Conservation (phyloP, 2,329 filamentous ascomycete genomes). For the Pezicula neosporulosa region DNA sequence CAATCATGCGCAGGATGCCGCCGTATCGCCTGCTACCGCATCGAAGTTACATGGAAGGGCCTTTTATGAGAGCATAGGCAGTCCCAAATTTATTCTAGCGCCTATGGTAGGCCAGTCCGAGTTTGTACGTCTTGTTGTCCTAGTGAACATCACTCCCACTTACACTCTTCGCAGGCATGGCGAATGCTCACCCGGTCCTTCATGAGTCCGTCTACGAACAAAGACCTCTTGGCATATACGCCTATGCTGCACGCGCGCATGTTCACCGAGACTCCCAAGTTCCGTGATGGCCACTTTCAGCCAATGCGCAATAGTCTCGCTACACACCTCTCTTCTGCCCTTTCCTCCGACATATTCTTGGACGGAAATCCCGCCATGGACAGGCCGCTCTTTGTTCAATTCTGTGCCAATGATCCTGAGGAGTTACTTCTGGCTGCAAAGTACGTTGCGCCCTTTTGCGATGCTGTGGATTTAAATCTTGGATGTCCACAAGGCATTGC, state of each 20-base stretch:
- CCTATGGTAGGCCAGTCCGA: conserved; percentile 99
- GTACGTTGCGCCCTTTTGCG: conserved; percentile 80
- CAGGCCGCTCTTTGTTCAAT: conserved; percentile 90
- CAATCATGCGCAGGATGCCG: neutral
- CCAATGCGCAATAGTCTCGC: conserved; percentile 39
- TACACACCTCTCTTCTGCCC: conserved; percentile 31
- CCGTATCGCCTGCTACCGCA: neutral
- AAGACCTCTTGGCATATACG: conserved; percentile 78
- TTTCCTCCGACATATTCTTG: conserved; percentile 51
- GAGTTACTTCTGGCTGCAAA: conserved; percentile 75
- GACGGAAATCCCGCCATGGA: conserved; percentile 86
- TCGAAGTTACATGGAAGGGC: conserved; percentile 76
- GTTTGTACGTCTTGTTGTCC: conserved; percentile 62
- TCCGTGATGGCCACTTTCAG: conserved; percentile 80
- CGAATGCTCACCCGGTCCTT: conserved; percentile 94
- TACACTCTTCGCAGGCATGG: conserved; percentile 68
- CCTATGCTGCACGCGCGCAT: conserved; percentile 96
- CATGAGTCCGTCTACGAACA: conserved; percentile 62
- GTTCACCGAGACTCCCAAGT: conserved; percentile 72
- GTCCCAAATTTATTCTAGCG: conserved; percentile 84
- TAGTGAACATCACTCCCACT: neutral
- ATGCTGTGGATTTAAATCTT: conserved; percentile 92
- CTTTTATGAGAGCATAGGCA: conserved; percentile 94
- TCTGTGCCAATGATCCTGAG: conserved; percentile 87
- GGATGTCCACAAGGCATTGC: conserved; percentile 97